phyloP scores from a whole-genome alignment of 495 filamentous ascomycete species.

The Neurospora sp. region DNA sequence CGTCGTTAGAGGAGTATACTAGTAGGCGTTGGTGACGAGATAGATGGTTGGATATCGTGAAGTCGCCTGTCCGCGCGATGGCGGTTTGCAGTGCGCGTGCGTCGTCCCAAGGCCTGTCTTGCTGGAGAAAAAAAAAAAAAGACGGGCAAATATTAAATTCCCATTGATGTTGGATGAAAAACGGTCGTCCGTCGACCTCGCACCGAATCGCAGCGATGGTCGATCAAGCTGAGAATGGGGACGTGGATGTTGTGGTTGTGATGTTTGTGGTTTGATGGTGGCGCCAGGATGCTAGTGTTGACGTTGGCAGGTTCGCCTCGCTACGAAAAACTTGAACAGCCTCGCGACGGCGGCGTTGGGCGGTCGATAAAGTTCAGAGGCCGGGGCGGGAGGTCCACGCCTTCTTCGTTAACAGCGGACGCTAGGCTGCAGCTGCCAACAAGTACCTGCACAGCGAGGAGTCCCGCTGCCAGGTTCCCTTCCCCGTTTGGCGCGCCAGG shows the following conservation, averaged over 20 bases:
- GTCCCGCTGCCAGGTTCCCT: background rate
- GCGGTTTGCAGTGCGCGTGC: slow-evolving; percentile 9
- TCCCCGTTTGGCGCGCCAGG: background rate
- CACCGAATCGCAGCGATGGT: slow-evolving; percentile 11
- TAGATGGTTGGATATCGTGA: background rate
- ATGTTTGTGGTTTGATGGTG: background rate
- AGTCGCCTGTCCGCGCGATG: slow-evolving; percentile 7
- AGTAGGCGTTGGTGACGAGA: background rate
- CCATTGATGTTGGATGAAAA: slow-evolving; percentile 8
- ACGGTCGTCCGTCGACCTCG: background rate
- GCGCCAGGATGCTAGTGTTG: background rate
- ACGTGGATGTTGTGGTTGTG: background rate
- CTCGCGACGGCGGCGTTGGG: background rate
- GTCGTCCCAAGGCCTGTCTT: background rate
- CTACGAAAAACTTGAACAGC: background rate
- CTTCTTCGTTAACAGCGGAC: background rate
- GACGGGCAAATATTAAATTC: slow-evolving; percentile 4
- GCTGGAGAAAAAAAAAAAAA: background rate
- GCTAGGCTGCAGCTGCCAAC: background rate
- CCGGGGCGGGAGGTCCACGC: background rate
- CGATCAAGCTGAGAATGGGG: background rate
- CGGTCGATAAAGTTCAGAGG: background rate
- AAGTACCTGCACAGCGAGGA: background rate
- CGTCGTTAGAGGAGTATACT: background rate
- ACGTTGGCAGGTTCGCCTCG: background rate